Evolutionary conservation across 176 grass and related monocot genomes (phyloP).

Genomic region (maize (Zea mays)): DNA sequence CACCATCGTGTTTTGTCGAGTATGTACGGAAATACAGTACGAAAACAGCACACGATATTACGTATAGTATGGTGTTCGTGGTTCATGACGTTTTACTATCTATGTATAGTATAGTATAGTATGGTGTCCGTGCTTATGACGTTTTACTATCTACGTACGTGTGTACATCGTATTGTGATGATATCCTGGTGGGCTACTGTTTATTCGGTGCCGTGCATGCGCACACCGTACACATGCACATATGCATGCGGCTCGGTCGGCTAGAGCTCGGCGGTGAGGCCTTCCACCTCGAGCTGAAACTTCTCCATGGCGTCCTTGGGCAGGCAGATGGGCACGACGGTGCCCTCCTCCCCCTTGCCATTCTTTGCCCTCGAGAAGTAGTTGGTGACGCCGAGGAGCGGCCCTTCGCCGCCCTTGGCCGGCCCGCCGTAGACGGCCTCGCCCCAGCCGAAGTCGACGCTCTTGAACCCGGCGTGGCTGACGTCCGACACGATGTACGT

Average conservation of each 20-base stretch:
- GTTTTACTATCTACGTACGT: too few relatives aligned
- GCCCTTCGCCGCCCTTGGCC: slow-evolving; percentile 56
- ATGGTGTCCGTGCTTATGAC: too few relatives aligned
- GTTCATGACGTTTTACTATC: too few relatives aligned
- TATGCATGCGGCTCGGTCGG: too few relatives aligned
- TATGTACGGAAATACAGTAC: too few relatives aligned
- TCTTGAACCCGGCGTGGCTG: slow-evolving; percentile 56
- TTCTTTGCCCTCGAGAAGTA: slow-evolving; percentile 62
- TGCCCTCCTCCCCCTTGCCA: slow-evolving; percentile 50
- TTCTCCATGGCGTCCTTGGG: slow-evolving; percentile 62
- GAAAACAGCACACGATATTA: too few relatives aligned
- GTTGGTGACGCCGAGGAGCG: slow-evolving; percentile 43
- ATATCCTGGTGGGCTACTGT: too few relatives aligned
- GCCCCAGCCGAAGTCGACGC: slow-evolving; percentile 79
- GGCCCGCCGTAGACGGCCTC: slow-evolving; percentile 54
- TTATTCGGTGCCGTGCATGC: not conserved
- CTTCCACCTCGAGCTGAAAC: slow-evolving; percentile 61
- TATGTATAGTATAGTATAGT: too few relatives aligned
- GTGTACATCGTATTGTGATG: too few relatives aligned
- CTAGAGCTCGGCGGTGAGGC: slow-evolving; percentile 31
- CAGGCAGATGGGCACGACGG: slow-evolving; percentile 63
- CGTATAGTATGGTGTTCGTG: too few relatives aligned
- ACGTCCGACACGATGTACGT: slow-evolving; percentile 75
- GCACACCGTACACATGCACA: not conserved
- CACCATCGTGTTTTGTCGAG: too few relatives aligned